phyloP scores from a whole-genome alignment of 1,139 yeast genomes.

The Diutina neorugosa region DNA sequence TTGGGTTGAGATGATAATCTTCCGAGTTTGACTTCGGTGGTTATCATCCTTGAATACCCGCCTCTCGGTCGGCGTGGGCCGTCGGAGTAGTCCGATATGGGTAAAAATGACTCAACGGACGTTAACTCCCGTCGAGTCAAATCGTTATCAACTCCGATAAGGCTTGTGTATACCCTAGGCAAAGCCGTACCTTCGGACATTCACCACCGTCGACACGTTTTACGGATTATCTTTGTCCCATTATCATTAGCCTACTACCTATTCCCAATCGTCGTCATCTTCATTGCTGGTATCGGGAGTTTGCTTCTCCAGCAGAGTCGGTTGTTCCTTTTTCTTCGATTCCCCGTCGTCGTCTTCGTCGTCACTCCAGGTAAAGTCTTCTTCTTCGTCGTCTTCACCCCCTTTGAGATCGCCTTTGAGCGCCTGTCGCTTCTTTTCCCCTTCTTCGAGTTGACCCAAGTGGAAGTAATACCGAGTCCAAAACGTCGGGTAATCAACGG shows the following conservation, averaged over 20 bases:
- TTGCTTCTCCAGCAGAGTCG: neutral
- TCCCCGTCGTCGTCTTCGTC: conserved; percentile 30
- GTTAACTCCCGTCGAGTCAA: neutral
- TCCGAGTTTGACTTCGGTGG: neutral
- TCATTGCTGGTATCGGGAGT: conserved; percentile 2
- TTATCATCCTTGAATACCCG: neutral
- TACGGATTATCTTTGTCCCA: neutral
- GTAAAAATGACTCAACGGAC: neutral
- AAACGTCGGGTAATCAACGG: conserved; percentile 47
- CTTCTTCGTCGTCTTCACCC: conserved; percentile 4
- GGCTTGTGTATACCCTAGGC: neutral
- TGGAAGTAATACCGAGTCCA: conserved; percentile 66
- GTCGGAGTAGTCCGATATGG: neutral
- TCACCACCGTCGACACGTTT: neutral
- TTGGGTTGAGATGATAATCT: too few relatives aligned
- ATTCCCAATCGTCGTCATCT: conserved; percentile 6
- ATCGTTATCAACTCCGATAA: neutral
- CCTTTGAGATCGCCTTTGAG: conserved; percentile 16
- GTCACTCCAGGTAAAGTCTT: conserved; percentile 12
- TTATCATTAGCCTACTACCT: neutral
- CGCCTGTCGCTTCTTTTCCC: conserved; percentile 56
- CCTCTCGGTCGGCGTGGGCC: neutral
- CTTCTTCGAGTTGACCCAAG: conserved; percentile 41
- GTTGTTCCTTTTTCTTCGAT: conserved; percentile 15
- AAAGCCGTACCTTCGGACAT: neutral